phyloP scores from a whole-genome alignment of 2,329 filamentous ascomycete species.

The Aspergillus fumigatiaffinis region DNA sequence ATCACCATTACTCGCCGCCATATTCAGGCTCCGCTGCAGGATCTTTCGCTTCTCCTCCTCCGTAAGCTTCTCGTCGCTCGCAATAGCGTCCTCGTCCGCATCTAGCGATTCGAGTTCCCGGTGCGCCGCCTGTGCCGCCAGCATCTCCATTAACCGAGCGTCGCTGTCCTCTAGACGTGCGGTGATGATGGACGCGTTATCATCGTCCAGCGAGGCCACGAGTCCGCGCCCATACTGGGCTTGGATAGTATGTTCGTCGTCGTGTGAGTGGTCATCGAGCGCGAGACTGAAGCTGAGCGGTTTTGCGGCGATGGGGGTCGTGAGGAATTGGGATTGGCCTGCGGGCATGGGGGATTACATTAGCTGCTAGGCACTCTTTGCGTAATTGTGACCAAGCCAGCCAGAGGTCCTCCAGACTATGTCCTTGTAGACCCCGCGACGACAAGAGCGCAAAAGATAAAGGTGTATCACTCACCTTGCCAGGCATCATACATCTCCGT shows the following conservation, averaged over 20 bases:
- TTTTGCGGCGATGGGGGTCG: constrained; percentile 77
- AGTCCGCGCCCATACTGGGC: constrained; percentile 30
- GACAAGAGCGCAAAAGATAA: background rate
- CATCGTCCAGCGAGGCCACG: constrained; percentile 16
- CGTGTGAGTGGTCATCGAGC: constrained; percentile 72
- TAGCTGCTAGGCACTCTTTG: constrained; percentile 1
- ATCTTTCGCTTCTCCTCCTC: constrained; percentile 73
- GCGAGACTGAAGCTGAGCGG: constrained; percentile 82
- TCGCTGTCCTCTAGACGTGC: constrained; percentile 70
- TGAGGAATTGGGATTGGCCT: constrained; percentile 96
- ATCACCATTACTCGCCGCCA: constrained; percentile 96
- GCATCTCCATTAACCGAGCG: constrained; percentile 87
- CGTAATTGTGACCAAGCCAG: background rate
- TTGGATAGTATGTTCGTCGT: constrained; percentile 50
- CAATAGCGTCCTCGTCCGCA: constrained; percentile 75
- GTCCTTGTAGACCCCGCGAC: too few relatives aligned
- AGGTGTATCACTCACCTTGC: constrained; percentile 64
- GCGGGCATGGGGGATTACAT: constrained; percentile 4
- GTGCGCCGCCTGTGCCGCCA: constrained; percentile 87
- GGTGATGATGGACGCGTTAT: constrained; percentile 40
- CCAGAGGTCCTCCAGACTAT: too few relatives aligned
- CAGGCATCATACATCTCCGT: constrained; percentile 99
- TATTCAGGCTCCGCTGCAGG: constrained; percentile 83
- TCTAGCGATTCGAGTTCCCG: constrained; percentile 64
- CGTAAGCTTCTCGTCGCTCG: constrained; percentile 68